Base-by-base conservation (phyloP, 495 filamentous ascomycete species). In the Aspergillus diversus region DNA sequence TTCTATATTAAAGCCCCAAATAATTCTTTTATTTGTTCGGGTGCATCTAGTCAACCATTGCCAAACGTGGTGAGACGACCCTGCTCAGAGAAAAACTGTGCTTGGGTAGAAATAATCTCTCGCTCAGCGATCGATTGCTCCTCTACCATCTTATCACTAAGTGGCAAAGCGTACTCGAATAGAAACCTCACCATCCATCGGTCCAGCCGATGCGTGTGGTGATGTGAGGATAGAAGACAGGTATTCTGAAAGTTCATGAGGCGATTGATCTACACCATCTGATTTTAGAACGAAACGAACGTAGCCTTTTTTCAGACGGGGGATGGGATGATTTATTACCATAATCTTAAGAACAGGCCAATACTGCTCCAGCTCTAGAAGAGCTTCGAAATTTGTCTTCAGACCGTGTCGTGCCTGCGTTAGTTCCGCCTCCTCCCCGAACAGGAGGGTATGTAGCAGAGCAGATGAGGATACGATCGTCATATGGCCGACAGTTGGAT, bases 401-500 rank as follows among this genome's bases (percentile, higher is more conserved):
- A 54, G 55, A 17, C 37, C 15, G 1, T 33, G 11, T 7, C 55
- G 39, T 21, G 39, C 5, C 8, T 33, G 27, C 4, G 37, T 6
- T 3, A 58, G 42, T 16, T 58, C 39, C 6, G 27, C 17, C 15
- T 58, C 55, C 4, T 3, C 16, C 5, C 48, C 58, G 5, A 60
- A 46, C 0, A 60, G 58, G 9, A 54, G 33, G 7, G 47, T 54
- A n/a, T 60, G 48, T 0, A 60, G 2, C 1, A 60, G 47, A 4
- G 52, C 57, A 13, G 57, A 60, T 0, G 57, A 60, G 32, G 57
- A 60, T 39, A 60, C 57, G 46, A 33, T 60, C 3, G 47, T 17
- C 57, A 60, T 60, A 21, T 60, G 57, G 5, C 47, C 57, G 12
- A 60, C 35, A 0, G 57, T 51, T 4, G 46, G 57, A 33, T 52